These are phyloP conservation scores for Amaranthus palmeri DNA, from an alignment of 148 eudicot species.

Conservation along the genomic window DNA sequence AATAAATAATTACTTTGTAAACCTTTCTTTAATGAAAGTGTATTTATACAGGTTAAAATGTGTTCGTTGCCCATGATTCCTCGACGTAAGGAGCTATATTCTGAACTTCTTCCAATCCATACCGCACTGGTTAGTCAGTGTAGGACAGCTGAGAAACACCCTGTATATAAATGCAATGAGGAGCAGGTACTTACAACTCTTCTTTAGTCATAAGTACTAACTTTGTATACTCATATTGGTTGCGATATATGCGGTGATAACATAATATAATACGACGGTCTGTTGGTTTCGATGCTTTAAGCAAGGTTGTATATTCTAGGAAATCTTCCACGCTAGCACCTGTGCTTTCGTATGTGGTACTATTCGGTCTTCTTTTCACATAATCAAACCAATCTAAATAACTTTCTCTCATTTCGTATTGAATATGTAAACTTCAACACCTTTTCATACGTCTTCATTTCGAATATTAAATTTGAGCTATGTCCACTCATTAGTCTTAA, in stretches of 20 bases:
- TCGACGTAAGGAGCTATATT: conserved; percentile 52
- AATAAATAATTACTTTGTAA: no score
- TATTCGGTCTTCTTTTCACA: no score
- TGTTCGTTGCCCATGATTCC: conserved; percentile 74
- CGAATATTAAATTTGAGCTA: no score
- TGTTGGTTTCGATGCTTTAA: background rate
- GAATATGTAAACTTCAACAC: no score
- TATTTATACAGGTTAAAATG: conserved; percentile 49
- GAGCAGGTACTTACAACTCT: conserved; percentile 50
- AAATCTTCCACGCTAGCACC: background rate
- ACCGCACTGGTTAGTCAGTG: conserved; percentile 48
- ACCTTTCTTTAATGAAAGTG: background rate
- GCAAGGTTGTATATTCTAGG: background rate
- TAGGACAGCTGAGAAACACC: conserved; percentile 52
- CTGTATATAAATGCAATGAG: conserved; percentile 70
- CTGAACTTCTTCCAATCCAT: conserved; percentile 67
- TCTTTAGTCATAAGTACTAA: background rate
- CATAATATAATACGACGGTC: no score
- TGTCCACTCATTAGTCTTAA: no score
- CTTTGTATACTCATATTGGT: background rate
- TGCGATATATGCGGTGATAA: no score
- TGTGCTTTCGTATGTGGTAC: no score
- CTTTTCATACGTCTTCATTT: no score
- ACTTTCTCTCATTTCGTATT: no score
- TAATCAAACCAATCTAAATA: no score